Evolutionary conservation across 805 yeast genomes (phyloP).

Genomic region (Pichia heedii): DNA sequence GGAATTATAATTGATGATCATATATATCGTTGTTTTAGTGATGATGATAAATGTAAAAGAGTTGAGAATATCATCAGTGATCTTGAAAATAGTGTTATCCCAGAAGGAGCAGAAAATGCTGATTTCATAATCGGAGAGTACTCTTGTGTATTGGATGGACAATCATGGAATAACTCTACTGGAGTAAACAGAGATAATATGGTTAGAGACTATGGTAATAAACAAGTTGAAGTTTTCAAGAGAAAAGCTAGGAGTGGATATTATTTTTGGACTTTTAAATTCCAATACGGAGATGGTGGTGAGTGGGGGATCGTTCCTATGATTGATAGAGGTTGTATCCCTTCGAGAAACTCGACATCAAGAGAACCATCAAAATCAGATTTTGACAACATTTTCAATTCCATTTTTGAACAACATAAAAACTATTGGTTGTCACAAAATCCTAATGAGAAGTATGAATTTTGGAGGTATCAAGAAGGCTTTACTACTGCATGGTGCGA

Average conservation of each 20-base stretch:
- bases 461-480: conserved; percentile 75
- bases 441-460: conserved; percentile 58
- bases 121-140: conserved; percentile 85
- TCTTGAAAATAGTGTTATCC: conserved; percentile 40
- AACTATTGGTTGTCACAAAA: conserved; percentile 61
- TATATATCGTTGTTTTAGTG: conserved; percentile 78
- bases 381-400: conserved; percentile 32
- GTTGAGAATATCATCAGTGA: conserved; percentile 58
- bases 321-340: conserved; percentile 53
- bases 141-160: conserved; percentile 75
- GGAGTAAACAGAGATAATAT: conserved; percentile 38
- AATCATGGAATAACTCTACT: conserved; percentile 53
- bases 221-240: conserved; percentile 39
- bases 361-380: conserved; percentile 32
- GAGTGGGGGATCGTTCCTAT: conserved; percentile 91
- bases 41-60: conserved; percentile 53
- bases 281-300: conserved; percentile 85
- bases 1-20: conserved; percentile 81
- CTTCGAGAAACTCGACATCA: conserved; percentile 21
- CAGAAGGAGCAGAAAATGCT: conserved; percentile 35
- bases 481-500: conserved; percentile 71
- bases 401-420: conserved; percentile 38
- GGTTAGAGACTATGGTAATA: conserved; percentile 54
- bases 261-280: conserved; percentile 88
- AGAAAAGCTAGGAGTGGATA: conserved; percentile 58